Evolutionary conservation across 441 rosid genomes (phyloP).

Genomic region (Populus hybrid): DNA sequence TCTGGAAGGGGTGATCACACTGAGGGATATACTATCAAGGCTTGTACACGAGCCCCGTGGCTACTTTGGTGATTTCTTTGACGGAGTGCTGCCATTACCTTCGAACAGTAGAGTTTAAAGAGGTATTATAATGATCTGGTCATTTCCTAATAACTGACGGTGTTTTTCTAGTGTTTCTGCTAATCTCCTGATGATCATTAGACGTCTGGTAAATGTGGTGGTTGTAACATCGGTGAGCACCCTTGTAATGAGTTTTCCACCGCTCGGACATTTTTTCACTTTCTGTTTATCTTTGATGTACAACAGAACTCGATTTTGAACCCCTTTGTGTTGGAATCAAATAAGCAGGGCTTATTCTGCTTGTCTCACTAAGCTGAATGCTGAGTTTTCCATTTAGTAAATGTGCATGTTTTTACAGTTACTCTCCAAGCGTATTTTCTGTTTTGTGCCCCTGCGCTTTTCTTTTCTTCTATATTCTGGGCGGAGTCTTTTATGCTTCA

Average conservation of each 20-base stretch:
- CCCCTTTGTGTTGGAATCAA: conserved; percentile 1
- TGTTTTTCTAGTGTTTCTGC: conserved; percentile 11
- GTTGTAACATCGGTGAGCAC: conserved; percentile 24
- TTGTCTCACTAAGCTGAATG: not conserved
- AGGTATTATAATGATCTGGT: conserved; percentile 5
- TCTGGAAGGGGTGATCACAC: conserved; percentile 86
- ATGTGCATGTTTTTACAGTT: not conserved
- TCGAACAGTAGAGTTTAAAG: conserved; percentile 65
- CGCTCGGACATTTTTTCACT: not conserved
- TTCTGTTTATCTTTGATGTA: conserved; percentile 14
- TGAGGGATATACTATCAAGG: conserved; percentile 86
- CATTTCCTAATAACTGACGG: conserved; percentile 7
- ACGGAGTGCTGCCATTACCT: conserved; percentile 83
- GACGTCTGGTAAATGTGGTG: conserved; percentile 16
- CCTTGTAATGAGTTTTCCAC: conserved; percentile 27
- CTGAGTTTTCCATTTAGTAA: not conserved
- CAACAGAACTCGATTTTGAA: not conserved
- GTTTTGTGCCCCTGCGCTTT: not conserved
- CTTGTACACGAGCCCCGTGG: conserved; percentile 91
- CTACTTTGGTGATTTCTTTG: conserved; percentile 96
- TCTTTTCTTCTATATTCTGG: not conserved
- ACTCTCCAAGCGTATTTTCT: not conserved
- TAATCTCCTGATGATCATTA: conserved; percentile 7
- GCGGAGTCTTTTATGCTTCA: not conserved
- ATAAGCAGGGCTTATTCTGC: not conserved